Conservation (phyloP, 1,284 basidiomycete genomes). For the Trametes sp. region DNA sequence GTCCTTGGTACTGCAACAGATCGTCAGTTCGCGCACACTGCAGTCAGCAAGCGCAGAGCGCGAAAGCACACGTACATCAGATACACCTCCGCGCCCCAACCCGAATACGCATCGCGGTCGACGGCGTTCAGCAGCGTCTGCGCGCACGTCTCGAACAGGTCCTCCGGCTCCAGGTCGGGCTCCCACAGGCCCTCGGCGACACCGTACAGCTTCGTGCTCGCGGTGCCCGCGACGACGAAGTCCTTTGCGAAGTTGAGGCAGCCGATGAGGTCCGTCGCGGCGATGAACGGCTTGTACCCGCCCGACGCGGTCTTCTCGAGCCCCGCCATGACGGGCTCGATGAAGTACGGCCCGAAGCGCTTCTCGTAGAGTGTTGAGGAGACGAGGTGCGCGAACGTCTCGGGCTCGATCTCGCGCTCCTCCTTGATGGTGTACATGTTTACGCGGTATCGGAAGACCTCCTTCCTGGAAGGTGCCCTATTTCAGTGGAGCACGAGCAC, state of each 20-base stretch:
- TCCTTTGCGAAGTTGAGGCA: conserved; percentile 96
- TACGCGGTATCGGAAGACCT: conserved; percentile 91
- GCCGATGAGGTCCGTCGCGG: conserved; percentile 95
- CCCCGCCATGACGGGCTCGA: conserved; percentile 97
- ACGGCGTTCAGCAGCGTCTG: conserved; percentile 96
- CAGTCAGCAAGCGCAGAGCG: not conserved
- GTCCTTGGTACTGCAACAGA: conserved; percentile 76
- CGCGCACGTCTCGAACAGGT: conserved; percentile 98
- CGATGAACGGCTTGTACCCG: conserved; percentile 91
- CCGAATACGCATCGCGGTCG: conserved; percentile 96
- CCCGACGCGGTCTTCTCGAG: conserved; percentile 79
- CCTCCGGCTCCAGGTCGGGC: conserved; percentile 94
- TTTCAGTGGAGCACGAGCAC: not conserved
- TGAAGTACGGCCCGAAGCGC: conserved; percentile 97
- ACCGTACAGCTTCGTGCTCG: conserved; percentile 94
- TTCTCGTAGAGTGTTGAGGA: conserved; percentile 98
- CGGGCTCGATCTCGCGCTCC: conserved; percentile 95
- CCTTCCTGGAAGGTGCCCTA: conserved; percentile 55
- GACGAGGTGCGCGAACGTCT: conserved; percentile 96
- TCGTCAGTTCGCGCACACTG: no score
- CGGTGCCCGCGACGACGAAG: conserved; percentile 97
- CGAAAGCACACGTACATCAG: conserved; percentile 78
- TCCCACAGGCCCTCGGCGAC: conserved; percentile 99
- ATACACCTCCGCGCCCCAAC: conserved; percentile 97
- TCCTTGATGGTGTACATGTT: conserved; percentile 99